Base-by-base conservation (phyloP, 1,284 basidiomycete genomes). In the Exobasidium cylindrosporum region DNA sequence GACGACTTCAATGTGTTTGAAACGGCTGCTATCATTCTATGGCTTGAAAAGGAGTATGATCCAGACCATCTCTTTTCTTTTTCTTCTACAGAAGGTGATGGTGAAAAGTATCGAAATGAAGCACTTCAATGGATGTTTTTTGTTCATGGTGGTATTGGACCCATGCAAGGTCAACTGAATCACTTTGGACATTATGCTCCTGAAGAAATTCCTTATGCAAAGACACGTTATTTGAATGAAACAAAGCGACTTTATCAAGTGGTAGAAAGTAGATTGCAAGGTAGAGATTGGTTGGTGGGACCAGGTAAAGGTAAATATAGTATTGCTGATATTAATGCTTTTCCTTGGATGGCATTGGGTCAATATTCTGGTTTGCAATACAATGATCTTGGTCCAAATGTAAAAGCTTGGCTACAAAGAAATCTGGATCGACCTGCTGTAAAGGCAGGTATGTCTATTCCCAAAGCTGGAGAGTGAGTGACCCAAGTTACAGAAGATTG, bases 11-110 rank as follows among this genome's bases (percentile, higher is more conserved):
- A 45, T 26, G 65, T 75, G 4, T 62, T 62, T 40, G 60, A 62
- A 57, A 67, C n/a, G 67, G 72, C 49, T 66, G 66, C 74, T 3
- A 73, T 74, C 59, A 54, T 76, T 53, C 63, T 75, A 24, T 77
- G 72, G 44, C 66, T 76, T 46, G 69, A 73, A 43, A 70, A 73
- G 59, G 62, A 65, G 60, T 74, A 73, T 56, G 70, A 74, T 46
- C 60, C 62, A 26, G 52, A 73, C 23, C 70, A 73, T 58, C 60
- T 28, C 21, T 74, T 72, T 31, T 63, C 60, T 1, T 74, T 68
- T 68, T 57, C 67, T 11, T 58, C 59, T 28, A 63, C 57, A 0
- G 69, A 74, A 24, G 58, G 64, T 31, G 64, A 69, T 49, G 69
- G 60, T 5, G 70, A 71, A 6, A 64, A 70, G 54, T 68, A 59